A percentile compares a stretch with the other conserved stretches of the same genome.
These are phyloP conservation scores for Sugiyamaella pinicola DNA, from an alignment of 1,139 yeast genomes.

Conservation along the genomic window DNA sequence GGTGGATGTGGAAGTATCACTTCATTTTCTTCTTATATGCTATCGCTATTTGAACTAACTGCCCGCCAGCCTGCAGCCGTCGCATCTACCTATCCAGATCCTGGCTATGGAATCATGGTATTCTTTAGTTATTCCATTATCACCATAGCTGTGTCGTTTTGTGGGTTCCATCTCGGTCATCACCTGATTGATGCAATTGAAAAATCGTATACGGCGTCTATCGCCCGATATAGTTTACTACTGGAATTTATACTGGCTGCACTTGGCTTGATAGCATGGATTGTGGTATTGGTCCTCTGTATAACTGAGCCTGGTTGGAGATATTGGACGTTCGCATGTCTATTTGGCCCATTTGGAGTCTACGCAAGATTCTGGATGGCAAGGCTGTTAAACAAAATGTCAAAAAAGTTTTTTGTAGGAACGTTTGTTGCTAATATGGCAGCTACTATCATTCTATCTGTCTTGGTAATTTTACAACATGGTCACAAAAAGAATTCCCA, in stretches of 20 bases:
- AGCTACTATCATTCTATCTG: conserved; percentile 61
- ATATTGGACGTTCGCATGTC: conserved; percentile 59
- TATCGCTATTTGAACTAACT: conserved; percentile 61
- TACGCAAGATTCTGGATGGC: conserved; percentile 58
- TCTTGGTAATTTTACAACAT: conserved; percentile 53
- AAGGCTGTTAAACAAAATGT: conserved; percentile 48
- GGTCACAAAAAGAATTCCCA: conserved; percentile 43
- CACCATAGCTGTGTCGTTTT: conserved; percentile 48
- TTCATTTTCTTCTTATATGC: conserved; percentile 72
- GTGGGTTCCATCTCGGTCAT: conserved; percentile 50
- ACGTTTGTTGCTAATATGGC: conserved; percentile 69
- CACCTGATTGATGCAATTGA: conserved; percentile 41
- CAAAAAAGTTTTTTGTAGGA: conserved; percentile 61
- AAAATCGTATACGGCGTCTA: conserved; percentile 1
- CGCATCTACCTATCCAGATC: conserved; percentile 50
- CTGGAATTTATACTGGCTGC: conserved; percentile 24
- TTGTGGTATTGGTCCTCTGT: conserved; percentile 51
- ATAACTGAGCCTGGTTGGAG: conserved; percentile 54
- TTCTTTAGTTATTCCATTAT: conserved; percentile 41
- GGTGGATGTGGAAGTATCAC: conserved; percentile 89
- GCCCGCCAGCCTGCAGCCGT: conserved; percentile 39
- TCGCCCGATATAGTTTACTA: conserved; percentile 16
- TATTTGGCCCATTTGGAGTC: conserved; percentile 72
- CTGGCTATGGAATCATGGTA: conserved; percentile 73
- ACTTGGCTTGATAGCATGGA: conserved; percentile 45